Percentiles rank a stretch among this genome's conserved stretches.
These are phyloP conservation scores for Entomortierella parvispora DNA, from an alignment of 192 early-diverging fungal genomes.

Conservation along the genomic window DNA sequence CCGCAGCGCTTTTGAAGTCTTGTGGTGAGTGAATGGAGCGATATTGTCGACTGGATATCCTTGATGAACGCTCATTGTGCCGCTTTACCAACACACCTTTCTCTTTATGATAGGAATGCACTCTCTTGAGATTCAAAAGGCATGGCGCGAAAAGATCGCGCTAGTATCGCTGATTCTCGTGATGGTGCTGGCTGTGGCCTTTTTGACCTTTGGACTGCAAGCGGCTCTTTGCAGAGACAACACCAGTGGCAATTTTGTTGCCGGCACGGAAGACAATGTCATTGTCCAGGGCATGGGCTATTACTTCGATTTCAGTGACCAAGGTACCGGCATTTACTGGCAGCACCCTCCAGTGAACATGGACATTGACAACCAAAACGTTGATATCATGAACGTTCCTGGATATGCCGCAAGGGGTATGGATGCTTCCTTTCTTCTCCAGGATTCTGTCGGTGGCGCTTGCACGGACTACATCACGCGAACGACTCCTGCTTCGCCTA, in stretches of 20 bases:
- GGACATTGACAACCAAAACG: conserved; percentile 6
- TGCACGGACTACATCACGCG: conserved; percentile 27
- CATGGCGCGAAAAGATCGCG: conserved; percentile 95
- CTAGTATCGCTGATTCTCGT: conserved; percentile 82
- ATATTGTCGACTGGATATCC: conserved; percentile 7
- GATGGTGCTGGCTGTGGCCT: conserved; percentile 78
- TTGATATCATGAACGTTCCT: conserved; percentile 62
- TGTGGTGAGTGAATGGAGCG: conserved; percentile 40
- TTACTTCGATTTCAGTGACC: conserved; percentile 56
- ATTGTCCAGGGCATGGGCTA: conserved; percentile 74
- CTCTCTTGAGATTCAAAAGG: conserved; percentile 68
- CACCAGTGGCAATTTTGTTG: conserved; percentile 51
- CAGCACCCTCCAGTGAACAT: conserved; percentile 52
- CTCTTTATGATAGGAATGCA: conserved; percentile 62
- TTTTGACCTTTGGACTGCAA: conserved; percentile 87
- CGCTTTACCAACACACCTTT: not conserved
- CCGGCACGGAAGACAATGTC: conserved; percentile 50
- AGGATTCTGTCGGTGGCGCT: conserved; percentile 63
- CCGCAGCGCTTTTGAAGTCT: conserved; percentile 33
- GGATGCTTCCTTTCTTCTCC: conserved; percentile 81
- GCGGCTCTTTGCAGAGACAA: conserved; percentile 66
- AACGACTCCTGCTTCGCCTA: conserved; percentile 8
- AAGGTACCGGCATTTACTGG: conserved; percentile 34
- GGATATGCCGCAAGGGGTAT: conserved; percentile 63
- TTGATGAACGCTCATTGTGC: not conserved